These are phyloP conservation scores for Stemphylium vesicarium DNA, from an alignment of 2,329 filamentous ascomycete genomes.

Conservation along the genomic window DNA sequence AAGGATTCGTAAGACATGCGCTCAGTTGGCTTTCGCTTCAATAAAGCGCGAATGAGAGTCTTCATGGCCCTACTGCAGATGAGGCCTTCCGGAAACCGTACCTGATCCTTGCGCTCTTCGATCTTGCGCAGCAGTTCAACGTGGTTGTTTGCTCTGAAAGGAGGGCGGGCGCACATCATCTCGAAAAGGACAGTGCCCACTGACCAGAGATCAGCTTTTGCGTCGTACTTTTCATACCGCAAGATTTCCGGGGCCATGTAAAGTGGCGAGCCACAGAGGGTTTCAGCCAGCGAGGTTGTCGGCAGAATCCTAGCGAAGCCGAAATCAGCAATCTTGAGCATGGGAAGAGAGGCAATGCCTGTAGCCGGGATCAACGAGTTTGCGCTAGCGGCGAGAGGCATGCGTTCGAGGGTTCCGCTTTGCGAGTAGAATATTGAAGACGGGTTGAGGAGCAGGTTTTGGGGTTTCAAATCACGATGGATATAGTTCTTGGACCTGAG, in stretches of 20 bases:
- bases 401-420: constrained; percentile 55
- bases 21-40: constrained; percentile 86
- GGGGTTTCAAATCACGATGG: constrained; percentile 96
- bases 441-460: constrained; percentile 90
- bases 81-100: constrained; percentile 79
- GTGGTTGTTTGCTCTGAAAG: constrained; percentile 91
- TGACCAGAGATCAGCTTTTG: constrained; percentile 96
- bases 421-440: constrained; percentile 72
- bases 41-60: constrained; percentile 74
- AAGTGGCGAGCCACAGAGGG: constrained; percentile 91
- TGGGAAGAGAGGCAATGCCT: constrained; percentile 83
- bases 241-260: constrained; percentile 99
- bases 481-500: constrained; percentile 85
- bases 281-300: constrained; percentile 90
- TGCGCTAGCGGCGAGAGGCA: constrained; percentile 78
- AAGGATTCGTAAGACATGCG: constrained; percentile 86
- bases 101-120: constrained; percentile 83
- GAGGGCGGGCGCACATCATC: constrained; percentile 89
- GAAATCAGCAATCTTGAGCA: constrained; percentile 98
- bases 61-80: constrained; percentile 79
- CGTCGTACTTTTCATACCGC: constrained; percentile 95
- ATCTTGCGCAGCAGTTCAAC: constrained; percentile 93
- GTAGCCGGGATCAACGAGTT: constrained; percentile 81
- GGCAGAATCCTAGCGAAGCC: constrained; percentile 95
- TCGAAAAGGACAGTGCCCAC: constrained; percentile 95